Conservation (phyloP, 192 early-diverging fungal species). For the Coemansia sp. region DNA sequence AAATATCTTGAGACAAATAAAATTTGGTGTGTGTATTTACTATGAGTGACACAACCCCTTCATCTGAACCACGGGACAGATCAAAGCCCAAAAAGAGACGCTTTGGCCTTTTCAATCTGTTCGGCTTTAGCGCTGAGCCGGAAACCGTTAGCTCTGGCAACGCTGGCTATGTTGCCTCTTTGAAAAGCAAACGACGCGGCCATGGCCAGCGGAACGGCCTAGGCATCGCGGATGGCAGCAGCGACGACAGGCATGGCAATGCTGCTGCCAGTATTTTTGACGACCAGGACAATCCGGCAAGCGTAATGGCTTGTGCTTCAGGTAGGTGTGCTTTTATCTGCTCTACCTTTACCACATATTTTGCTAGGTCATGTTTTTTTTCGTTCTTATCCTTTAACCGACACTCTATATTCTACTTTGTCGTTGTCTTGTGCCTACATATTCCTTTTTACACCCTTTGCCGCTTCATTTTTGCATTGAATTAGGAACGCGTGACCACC, state of each 20-base stretch:
- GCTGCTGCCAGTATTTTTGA: background rate
- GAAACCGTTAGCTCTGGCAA: constrained; percentile 4
- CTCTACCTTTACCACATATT: background rate
- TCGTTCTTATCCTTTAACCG: background rate
- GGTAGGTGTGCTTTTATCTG: background rate
- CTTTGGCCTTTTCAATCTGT: constrained; percentile 51
- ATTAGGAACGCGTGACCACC: constrained; percentile 1
- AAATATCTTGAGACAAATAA: background rate
- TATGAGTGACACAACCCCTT: constrained; percentile 21
- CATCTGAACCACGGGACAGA: constrained; percentile 17
- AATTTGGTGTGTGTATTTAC: background rate
- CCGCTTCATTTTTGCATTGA: background rate
- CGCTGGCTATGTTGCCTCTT: background rate
- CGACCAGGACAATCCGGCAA: background rate
- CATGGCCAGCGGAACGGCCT: constrained; percentile 10
- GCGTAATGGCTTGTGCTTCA: background rate
- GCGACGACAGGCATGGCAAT: constrained; percentile 6
- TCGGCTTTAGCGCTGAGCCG: constrained; percentile 32
- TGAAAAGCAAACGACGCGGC: background rate
- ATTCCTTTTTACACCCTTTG: constrained; percentile 4
- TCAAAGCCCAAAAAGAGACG: constrained; percentile 28
- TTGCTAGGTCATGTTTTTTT: too few relatives aligned
- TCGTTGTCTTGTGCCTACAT: background rate
- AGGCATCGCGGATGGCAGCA: constrained; percentile 14
- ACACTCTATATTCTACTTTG: background rate